These are phyloP conservation scores for Starmerella stellata DNA, from an alignment of 805 yeast species.

Conservation along the genomic window DNA sequence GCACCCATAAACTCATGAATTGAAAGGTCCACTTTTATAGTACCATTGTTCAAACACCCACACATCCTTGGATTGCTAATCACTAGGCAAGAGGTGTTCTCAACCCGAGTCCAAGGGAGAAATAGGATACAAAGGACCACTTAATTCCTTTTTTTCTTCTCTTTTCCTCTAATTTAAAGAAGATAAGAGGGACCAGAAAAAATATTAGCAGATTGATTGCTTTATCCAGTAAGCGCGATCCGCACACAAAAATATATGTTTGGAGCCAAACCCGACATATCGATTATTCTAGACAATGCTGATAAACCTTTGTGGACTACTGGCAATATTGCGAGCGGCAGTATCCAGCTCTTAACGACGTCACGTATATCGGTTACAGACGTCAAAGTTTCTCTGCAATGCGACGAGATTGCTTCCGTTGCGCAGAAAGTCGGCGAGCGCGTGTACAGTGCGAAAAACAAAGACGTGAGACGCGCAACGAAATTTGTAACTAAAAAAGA, in stretches of 20 bases:
- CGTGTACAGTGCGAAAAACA: neutral
- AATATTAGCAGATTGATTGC: neutral
- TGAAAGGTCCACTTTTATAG: no score
- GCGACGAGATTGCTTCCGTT: constrained; percentile 7
- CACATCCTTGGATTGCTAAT: neutral
- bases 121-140: no score
- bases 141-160: no score
- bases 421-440: neutral
- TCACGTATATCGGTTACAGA: constrained; percentile 1
- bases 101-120: neutral
- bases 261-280: neutral
- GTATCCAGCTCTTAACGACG: constrained; percentile 1
- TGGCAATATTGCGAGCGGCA: constrained; percentile 8
- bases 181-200: neutral
- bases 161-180: neutral
- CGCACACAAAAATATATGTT: neutral
- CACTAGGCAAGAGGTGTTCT: neutral
- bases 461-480: neutral
- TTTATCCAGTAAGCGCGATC: neutral
- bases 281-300: constrained; percentile 2
- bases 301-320: constrained; percentile 8
- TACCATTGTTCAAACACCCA: no score
- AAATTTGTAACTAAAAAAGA: neutral
- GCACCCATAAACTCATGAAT: no score
- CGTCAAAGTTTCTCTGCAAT: constrained; percentile 2